A percentile compares a stretch with the other conserved stretches of the same genome.
Conservation (phyloP, 371 early-diverging fungal genomes). For the Enterospora canceri region DNA sequence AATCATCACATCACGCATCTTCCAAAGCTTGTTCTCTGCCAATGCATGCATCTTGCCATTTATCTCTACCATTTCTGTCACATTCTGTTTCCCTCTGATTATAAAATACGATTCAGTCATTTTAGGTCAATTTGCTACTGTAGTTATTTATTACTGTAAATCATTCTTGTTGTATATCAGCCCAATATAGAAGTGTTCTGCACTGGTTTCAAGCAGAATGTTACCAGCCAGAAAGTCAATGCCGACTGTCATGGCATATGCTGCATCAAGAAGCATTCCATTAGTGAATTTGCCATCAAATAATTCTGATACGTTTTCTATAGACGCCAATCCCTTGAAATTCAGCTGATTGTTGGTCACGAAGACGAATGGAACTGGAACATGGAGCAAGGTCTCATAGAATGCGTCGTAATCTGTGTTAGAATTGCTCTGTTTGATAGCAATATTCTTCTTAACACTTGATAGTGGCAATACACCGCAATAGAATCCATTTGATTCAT, state of each 20-base stretch:
- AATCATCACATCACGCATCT: no score
- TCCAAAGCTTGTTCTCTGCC: no score
- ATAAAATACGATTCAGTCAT: no score
- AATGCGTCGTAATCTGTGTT: conserved; percentile 4
- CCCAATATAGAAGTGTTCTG: background rate
- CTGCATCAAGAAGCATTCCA: conserved; percentile 16
- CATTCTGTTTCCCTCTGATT: no score
- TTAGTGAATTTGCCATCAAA: no score
- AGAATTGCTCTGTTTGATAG: no score
- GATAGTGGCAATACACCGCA: background rate
- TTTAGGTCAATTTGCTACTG: no score
- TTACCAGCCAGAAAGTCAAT: conserved; percentile 6
- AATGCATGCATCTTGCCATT: no score
- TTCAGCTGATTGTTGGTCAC: background rate
- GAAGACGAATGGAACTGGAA: conserved; percentile 22
- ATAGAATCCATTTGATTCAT: background rate
- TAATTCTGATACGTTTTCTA: no score
- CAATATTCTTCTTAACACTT: background rate
- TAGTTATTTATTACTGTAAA: no score
- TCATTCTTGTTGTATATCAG: background rate
- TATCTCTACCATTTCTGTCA: no score
- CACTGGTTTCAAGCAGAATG: background rate
- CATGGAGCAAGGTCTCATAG: conserved; percentile 1
- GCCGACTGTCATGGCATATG: conserved; percentile 7
- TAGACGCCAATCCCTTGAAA: conserved; percentile 6